Conservation (phyloP, 306 rosid genomes). For the Styphnolobium japonicum region DNA sequence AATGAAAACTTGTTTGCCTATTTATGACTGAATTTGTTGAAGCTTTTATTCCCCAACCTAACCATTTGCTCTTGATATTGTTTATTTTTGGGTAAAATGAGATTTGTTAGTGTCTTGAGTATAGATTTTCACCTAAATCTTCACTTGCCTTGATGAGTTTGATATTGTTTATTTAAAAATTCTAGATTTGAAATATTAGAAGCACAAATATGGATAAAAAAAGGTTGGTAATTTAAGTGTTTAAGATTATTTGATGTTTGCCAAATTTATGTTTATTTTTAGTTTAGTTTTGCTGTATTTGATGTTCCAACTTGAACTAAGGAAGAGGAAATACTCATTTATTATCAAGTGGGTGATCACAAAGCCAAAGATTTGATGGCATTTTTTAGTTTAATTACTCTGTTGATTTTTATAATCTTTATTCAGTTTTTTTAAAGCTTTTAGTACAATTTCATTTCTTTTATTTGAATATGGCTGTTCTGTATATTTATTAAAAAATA, state of each 20-base stretch:
- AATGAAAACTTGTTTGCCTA: slow-evolving; percentile 24
- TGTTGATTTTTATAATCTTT: neutral
- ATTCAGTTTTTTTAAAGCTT: neutral
- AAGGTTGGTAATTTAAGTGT: neutral
- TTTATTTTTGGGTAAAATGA: neutral
- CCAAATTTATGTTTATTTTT: neutral
- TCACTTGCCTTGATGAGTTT: neutral
- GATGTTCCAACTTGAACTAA: no score
- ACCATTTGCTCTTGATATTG: neutral
- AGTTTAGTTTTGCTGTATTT: no score
- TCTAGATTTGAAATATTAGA: neutral
- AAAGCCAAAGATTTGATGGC: no score
- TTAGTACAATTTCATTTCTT: no score
- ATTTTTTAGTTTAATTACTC: no score
- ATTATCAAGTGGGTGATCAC: no score
- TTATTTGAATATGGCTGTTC: no score
- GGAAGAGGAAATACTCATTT: no score
- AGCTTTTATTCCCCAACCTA: neutral
- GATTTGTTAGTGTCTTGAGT: neutral
- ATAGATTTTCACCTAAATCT: neutral
- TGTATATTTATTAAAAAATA: no score
- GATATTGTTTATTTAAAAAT: neutral
- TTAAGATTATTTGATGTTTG: neutral
- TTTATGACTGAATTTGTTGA: slow-evolving; percentile 30
- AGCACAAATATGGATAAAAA: neutral